Evolutionary conservation across 2,329 filamentous ascomycete genomes (phyloP), one percentile per base, ranked within the genome.

Genomic region (Fusarium keratoplasticum): DNA sequence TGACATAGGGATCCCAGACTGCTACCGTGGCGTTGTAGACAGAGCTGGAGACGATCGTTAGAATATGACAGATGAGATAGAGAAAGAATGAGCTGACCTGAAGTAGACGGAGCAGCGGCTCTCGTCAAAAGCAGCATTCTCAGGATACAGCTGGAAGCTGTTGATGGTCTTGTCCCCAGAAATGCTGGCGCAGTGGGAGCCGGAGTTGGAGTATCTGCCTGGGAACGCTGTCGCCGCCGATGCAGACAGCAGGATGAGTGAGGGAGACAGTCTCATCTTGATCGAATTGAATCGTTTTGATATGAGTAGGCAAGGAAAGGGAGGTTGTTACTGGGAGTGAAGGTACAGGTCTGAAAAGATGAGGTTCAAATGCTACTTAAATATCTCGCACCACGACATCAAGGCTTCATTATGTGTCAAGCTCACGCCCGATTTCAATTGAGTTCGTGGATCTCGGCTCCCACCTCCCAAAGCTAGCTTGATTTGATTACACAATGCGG

Each of bases 1-100:
- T 76, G 6, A 27, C 50, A 9, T 70, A 70, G 2, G 67, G 67
- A 7, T 70, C 65, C 67, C 65, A 70, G 1, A 67, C 67, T 10
- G 67, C 40, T 10, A 55, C 47, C 5, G 65, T 69, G 1, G 58
- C 50, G n/a, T 70, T 70, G 22, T 70, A 70, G 27, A 70, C 4
- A 2, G 55, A 60, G n/a, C 67, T 70, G 1, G 5, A 9, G 10
- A 5, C 1, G 1, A 8, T 25, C 3, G 33, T 69, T 40, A 68
- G 50, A 1, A 38, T 5, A 31, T 14, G 0, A 1, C 1, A 13
- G 31, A 35, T 1, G 9, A 10, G 5, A 33, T 22, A 7, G 40
- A 14, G 14, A 13, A 25, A 22, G 13, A 6, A 31, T 6, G 1
- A 25, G 16, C 57, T 27, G 4, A 64, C 67, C 67, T 70, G 1